Evolutionary conservation across 176 grass and related monocot species (phyloP).

Genomic region (Alopecurus myosuroides): DNA sequence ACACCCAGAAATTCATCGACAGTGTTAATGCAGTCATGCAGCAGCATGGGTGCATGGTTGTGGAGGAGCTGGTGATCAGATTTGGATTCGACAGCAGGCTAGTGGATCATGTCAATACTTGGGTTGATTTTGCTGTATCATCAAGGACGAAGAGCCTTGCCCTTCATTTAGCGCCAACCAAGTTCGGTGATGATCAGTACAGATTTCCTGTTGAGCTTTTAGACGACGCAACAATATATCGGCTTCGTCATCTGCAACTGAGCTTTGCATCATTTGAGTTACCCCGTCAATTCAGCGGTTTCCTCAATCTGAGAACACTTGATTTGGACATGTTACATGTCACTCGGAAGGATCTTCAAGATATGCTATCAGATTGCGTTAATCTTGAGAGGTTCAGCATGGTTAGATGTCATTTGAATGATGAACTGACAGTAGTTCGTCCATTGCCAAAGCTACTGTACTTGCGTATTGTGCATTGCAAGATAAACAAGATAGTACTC

Average conservation of each 20-base stretch:
- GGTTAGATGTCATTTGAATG: neutral
- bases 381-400: conserved; percentile 15
- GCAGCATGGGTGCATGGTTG: neutral
- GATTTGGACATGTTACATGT: neutral
- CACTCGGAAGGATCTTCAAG: neutral
- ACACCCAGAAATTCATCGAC: neutral
- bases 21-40: conserved; percentile 1
- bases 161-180: neutral
- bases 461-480: neutral
- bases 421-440: neutral
- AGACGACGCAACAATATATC: neutral
- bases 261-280: neutral
- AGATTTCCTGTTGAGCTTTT: conserved; percentile 8
- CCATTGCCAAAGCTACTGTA: neutral
- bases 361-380: neutral
- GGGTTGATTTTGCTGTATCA: conserved; percentile 11
- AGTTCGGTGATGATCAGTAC: neutral
- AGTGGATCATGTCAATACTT: neutral
- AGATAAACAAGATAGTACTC: neutral
- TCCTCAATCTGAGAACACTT: neutral
- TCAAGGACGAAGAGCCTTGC: neutral
- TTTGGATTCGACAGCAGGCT: neutral
- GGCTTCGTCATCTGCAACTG: neutral
- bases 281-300: neutral
- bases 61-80: conserved; percentile 3